Conservation (phyloP, 352 stramenopile species). For the Globisporangium sylvaticum region DNA sequence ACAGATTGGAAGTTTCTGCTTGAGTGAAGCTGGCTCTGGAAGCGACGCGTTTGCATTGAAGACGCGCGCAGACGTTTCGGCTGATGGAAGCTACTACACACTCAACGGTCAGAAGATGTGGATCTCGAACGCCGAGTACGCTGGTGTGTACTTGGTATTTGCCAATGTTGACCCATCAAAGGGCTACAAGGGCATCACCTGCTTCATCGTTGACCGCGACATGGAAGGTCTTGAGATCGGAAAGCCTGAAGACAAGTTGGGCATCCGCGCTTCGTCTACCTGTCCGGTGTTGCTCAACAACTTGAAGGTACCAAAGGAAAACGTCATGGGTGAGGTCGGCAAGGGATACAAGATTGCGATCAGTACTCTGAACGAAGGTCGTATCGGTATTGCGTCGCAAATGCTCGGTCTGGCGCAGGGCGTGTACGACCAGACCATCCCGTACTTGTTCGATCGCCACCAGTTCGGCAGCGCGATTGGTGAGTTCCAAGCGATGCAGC, state of each 20-base stretch:
- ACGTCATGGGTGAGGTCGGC: slow-evolving; percentile 92
- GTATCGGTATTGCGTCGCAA: slow-evolving; percentile 97
- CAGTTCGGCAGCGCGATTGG: slow-evolving; percentile 94
- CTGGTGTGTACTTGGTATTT: slow-evolving; percentile 96
- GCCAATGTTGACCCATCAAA: slow-evolving; percentile 90
- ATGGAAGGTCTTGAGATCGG: slow-evolving; percentile 91
- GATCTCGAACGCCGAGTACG: slow-evolving; percentile 96
- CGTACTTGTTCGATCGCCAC: slow-evolving; percentile 95
- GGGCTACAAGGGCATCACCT: slow-evolving; percentile 97
- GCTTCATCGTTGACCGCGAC: slow-evolving; percentile 95
- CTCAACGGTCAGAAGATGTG: slow-evolving; percentile 97
- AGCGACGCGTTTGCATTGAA: slow-evolving; percentile 96
- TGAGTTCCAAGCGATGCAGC: slow-evolving; percentile 96
- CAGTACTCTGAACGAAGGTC: slow-evolving; percentile 93
- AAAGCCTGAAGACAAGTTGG: slow-evolving; percentile 95
- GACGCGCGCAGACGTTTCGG: slow-evolving; percentile 84
- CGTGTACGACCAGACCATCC: slow-evolving; percentile 93
- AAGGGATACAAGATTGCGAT: slow-evolving; percentile 98
- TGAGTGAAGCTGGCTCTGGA: slow-evolving; percentile 92
- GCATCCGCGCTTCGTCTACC: slow-evolving; percentile 94
- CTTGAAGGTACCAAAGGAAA: slow-evolving; percentile 91
- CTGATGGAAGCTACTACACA: slow-evolving; percentile 92
- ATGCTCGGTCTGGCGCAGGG: slow-evolving; percentile 96
- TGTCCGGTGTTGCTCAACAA: slow-evolving; percentile 93
- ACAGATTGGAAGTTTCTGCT: slow-evolving; percentile 94